Percentiles rank a stretch among this genome's conserved stretches.
Evolutionary conservation across 805 yeast genomes (phyloP).

Genomic region (Monosporozyma servazzii): DNA sequence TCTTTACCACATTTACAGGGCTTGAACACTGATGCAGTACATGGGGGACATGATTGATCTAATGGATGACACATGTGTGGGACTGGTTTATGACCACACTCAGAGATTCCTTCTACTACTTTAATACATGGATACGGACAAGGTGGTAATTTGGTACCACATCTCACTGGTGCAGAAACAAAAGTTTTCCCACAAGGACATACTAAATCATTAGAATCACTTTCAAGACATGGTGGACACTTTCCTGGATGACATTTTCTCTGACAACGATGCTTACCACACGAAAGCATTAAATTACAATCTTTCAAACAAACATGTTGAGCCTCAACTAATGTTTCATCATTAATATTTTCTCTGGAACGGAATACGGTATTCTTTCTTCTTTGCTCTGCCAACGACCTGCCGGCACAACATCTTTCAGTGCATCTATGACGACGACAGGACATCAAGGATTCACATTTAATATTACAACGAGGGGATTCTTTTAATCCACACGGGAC

Average conservation of each 20-base stretch:
- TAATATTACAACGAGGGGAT: conserved; percentile 55
- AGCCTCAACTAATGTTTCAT: conserved; percentile 59
- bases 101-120: conserved; percentile 27
- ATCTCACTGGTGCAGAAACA: conserved; percentile 72
- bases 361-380: conserved; percentile 34
- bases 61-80: conserved; percentile 72
- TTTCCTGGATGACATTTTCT: conserved; percentile 72
- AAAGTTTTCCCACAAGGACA: conserved; percentile 78
- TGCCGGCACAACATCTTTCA: conserved; percentile 60
- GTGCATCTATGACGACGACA: conserved; percentile 77
- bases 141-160: conserved; percentile 60
- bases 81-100: conserved; percentile 66
- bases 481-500: conserved; percentile 58
- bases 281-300: conserved; percentile 53
- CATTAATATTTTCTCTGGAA: conserved; percentile 30
- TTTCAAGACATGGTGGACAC: conserved; percentile 72
- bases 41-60: conserved; percentile 58
- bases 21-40: conserved; percentile 53
- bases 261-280: conserved; percentile 62
- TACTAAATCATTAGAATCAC: conserved; percentile 66
- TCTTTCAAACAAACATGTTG: conserved; percentile 61
- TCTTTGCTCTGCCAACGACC: conserved; percentile 43
- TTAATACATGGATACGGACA: conserved; percentile 62
- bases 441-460: conserved; percentile 64
- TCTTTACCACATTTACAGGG: conserved; percentile 54